Percentiles rank a stretch among this genome's conserved stretches.
These are phyloP conservation scores for Dalechampia spathulata DNA, from an alignment of 441 rosid species.

Conservation along the genomic window DNA sequence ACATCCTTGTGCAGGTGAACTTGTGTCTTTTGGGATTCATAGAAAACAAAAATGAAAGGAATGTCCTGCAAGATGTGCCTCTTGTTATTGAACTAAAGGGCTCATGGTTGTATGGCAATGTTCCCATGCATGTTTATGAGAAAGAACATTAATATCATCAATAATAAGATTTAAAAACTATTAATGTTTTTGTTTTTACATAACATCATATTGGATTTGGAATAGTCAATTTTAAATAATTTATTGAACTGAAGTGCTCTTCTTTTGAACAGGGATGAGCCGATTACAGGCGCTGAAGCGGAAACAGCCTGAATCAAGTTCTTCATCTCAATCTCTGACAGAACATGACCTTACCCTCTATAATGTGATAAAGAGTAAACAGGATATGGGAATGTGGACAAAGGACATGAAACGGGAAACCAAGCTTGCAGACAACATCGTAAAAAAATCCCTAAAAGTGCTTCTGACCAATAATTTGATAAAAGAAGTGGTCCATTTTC, in stretches of 20 bases:
- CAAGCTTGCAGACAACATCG: slow-evolving; percentile 23
- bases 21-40: too few species aligned
- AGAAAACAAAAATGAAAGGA: too few species aligned
- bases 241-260: neutral
- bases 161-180: too few species aligned
- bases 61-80: too few species aligned
- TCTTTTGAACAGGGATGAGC: slow-evolving; percentile 31
- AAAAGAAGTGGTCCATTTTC: slow-evolving; percentile 55
- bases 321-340: slow-evolving; percentile 27
- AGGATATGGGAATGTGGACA: slow-evolving; percentile 52
- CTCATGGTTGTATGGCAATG: too few species aligned
- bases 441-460: slow-evolving; percentile 34
- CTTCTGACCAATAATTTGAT: slow-evolving; percentile 43
- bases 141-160: too few species aligned
- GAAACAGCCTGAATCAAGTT: slow-evolving; percentile 36
- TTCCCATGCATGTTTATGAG: too few species aligned
- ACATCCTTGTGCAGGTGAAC: too few species aligned
- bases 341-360: slow-evolving; percentile 44
- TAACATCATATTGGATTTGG: too few species aligned
- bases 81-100: too few species aligned
- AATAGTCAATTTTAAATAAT: too few species aligned
- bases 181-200: too few species aligned
- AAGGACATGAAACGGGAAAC: slow-evolving; percentile 37
- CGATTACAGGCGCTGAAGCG: slow-evolving; percentile 31
- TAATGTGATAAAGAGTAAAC: slow-evolving; percentile 37